These are phyloP conservation scores for Mucor piriformis DNA, from an alignment of 371 early-diverging fungal species.

Conservation along the genomic window DNA sequence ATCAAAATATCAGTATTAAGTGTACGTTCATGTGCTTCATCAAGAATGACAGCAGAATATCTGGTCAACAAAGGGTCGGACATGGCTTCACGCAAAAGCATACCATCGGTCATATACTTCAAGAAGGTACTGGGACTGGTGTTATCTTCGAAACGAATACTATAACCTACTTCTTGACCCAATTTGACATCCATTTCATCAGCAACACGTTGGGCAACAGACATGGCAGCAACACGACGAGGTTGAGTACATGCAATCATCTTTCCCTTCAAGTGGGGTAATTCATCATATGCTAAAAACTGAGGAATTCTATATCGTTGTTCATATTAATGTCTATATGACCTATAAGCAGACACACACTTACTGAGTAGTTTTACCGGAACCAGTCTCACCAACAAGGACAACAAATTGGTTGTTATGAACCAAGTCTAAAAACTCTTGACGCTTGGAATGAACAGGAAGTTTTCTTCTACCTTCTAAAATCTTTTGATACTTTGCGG, in stretches of 20 bases:
- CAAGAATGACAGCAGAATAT: constrained; percentile 72
- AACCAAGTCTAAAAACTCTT: constrained; percentile 64
- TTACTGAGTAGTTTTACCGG: constrained; percentile 83
- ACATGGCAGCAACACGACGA: constrained; percentile 88
- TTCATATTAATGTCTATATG: too few species aligned
- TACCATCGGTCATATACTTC: constrained; percentile 38
- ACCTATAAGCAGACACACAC: too few species aligned
- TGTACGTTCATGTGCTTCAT: constrained; percentile 79
- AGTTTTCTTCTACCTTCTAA: constrained; percentile 57
- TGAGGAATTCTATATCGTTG: constrained; percentile 81
- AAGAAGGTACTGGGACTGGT: constrained; percentile 18
- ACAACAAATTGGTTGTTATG: constrained; percentile 61
- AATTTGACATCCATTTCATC: constrained; percentile 48
- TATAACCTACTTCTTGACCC: constrained; percentile 73
- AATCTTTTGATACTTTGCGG: constrained; percentile 77
- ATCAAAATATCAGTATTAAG: constrained; percentile 46
- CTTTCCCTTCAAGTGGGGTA: constrained; percentile 86
- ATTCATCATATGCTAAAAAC: constrained; percentile 88
- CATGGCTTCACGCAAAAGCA: constrained; percentile 71
- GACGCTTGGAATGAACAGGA: constrained; percentile 65
- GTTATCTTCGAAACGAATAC: constrained; percentile 70
- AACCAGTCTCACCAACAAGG: constrained; percentile 83
- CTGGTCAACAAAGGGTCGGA: constrained; percentile 55
- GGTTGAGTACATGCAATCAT: constrained; percentile 94
- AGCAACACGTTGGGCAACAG: constrained; percentile 82